Base-by-base conservation (phyloP, 805 yeast genomes). In the Ogataea wickerhamii region DNA sequence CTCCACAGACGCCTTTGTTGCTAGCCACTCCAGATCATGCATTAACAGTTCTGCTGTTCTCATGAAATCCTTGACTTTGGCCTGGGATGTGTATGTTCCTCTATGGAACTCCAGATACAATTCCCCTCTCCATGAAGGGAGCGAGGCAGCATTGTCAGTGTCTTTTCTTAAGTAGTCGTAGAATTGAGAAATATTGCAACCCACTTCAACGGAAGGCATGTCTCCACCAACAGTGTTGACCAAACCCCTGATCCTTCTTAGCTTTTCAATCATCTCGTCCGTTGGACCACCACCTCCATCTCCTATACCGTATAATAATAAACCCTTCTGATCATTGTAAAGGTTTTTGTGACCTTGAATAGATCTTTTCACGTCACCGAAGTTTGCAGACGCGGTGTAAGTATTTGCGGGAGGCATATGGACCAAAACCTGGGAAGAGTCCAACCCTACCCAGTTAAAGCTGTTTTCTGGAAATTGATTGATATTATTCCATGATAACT, bases 231-330 rank as follows among this genome's bases (percentile, higher is more conserved):
- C 82, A 4, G 82, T 81, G 54, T 91, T 84, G 16, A 88, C 74
- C 43, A 89, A 61, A 12, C 97, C 97, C 55, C 98, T 75, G 58
- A 91, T 82, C 51, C 98, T 79, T 56, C 98, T 78, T 55, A 91
- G 71, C 58, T 87, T 89, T 57, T 93, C 98, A 46, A 91, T 54
- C 95, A 88, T 89, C 55, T 86, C 95, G 27, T 85, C 84, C 4
- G 87, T 81, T 32, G 98, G 98, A 6, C 98, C 98, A 47, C 98
- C 98, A 45, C 98, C 98, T 52, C 98, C 98, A 59, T 91, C 98
- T 53, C 98, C 98, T 52, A 84, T 81, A 27, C 98, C 98, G 52
- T 76, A 93, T 29, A 88, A 67, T 55, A 93, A 66, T 51, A 91
- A 67, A 0, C 95, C 91, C 7, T 85, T 78, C 43, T 85, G 91